Base-by-base conservation (phyloP, 2,329 filamentous ascomycete genomes). In the Trichoderma breve region DNA sequence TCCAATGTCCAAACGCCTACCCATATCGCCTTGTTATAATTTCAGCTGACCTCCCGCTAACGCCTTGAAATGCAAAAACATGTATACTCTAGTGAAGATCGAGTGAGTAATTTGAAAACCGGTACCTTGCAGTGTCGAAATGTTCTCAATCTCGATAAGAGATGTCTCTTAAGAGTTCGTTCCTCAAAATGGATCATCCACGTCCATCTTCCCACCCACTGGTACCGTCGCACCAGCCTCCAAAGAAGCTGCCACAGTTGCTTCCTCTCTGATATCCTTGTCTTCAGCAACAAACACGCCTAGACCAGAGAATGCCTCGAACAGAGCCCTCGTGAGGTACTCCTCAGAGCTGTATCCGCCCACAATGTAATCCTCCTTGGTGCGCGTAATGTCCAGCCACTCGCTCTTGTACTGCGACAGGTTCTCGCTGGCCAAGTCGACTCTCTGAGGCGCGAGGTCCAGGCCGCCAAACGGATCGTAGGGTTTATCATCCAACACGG, bases 401-500 rank as follows among this genome's bases (percentile, higher is more conserved):
- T 91, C 88, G 78, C 93, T 94, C 55, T 90, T 88, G 80, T 98
- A 97, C 55, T 86, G 84, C 64, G 89, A 86, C 74, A 90, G 88
- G 47, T 76, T 76, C 6, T 81, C 81, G 0, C 77, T 66, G 0
- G 77, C 74, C 32, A 97, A 78, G 11, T 87, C 84, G 78, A 93
- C 95, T 76, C 95, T 91, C 76, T 91, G 86, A 26, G 90, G 89
- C 28, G 86, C 85, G 66, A 95, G 88, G 61, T 88, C 83, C 73
- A 95, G 83, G 1, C 94, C 96, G 51, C 90, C 94, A 79, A 96
- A 97, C 0, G 95, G 92, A 83, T 98, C 94, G 82, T 97, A 98
- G 0, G 93, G 91, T 72, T 90, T 90, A 76, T 94, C 90, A 6
- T 88, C 88, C 63, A 75, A 78, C 15, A 78, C 78, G n/a, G 72